Conservation (phyloP, 2,329 filamentous ascomycete species). For the Monosporascus sp. region DNA sequence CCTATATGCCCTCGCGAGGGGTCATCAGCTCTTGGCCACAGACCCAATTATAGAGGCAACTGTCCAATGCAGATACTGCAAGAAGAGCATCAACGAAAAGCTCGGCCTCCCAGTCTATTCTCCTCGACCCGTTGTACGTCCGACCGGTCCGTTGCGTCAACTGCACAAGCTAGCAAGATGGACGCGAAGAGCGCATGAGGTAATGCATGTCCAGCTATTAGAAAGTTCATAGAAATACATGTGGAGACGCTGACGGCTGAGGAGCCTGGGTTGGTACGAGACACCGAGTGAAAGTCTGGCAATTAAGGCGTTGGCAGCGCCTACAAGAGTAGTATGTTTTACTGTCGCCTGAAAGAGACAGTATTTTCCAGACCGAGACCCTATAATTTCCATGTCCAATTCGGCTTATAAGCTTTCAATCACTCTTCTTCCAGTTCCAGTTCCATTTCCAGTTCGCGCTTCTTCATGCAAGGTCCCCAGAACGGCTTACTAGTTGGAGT, state of each 20-base stretch:
- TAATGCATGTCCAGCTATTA: slow-evolving; percentile 2
- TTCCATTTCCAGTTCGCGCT: slow-evolving; percentile 9
- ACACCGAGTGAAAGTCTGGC: neutral
- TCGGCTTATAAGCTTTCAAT: neutral
- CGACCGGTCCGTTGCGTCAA: slow-evolving; percentile 42
- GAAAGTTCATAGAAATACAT: neutral
- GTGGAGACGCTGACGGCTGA: neutral
- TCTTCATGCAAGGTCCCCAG: slow-evolving; percentile 19
- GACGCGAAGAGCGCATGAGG: slow-evolving; percentile 39
- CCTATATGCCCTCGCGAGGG: slow-evolving; percentile 57
- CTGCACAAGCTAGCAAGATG: slow-evolving; percentile 54
- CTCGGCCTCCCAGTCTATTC: slow-evolving; percentile 10
- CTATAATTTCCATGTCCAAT: neutral
- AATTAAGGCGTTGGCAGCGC: neutral
- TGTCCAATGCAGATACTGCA: slow-evolving; percentile 63
- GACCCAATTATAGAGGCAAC: slow-evolving; percentile 68
- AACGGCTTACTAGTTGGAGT: slow-evolving; percentile 9
- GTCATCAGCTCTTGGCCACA: slow-evolving; percentile 55
- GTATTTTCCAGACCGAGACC: neutral
- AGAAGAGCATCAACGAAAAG: slow-evolving; percentile 25
- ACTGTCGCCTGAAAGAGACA: neutral
- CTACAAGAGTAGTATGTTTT: neutral
- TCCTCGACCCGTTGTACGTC: neutral
- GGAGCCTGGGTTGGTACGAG: no score
- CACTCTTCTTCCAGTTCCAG: neutral